A percentile compares a stretch with the other conserved stretches of the same genome.
These are phyloP conservation scores for Tetrahymena thermophila DNA, from an alignment of 73 alveolate genomes.

Conservation along the genomic window DNA sequence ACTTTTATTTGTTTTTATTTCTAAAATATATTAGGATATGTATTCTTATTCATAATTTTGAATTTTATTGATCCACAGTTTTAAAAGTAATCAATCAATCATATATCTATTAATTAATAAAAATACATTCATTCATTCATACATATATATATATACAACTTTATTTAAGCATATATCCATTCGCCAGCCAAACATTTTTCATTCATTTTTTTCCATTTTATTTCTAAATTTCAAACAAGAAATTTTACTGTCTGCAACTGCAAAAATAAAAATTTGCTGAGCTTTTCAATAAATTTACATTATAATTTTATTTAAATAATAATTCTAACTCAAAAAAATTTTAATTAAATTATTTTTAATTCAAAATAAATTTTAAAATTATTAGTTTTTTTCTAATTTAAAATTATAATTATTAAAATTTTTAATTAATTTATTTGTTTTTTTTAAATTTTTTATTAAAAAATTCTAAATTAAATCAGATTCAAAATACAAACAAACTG, in stretches of 20 bases:
- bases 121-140: no score
- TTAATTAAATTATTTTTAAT: no score
- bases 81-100: neutral
- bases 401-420: no score
- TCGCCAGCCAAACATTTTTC: neutral
- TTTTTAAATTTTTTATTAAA: no score
- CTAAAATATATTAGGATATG: neutral
- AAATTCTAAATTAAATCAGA: no score
- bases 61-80: neutral
- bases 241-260: constrained; percentile 2
- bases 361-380: no score
- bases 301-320: no score
- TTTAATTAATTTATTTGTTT: no score
- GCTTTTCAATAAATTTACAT: neutral
- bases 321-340: neutral
- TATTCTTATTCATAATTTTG: neutral
- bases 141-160: no score
- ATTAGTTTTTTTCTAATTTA: no score
- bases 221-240: neutral
- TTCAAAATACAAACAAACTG: neutral
- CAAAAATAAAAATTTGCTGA: neutral
- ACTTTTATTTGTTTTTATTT: neutral
- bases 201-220: neutral
- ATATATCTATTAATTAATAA: no score
- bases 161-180: neutral